Conservation (phyloP, 805 yeast species). For the Candida insectalens region DNA sequence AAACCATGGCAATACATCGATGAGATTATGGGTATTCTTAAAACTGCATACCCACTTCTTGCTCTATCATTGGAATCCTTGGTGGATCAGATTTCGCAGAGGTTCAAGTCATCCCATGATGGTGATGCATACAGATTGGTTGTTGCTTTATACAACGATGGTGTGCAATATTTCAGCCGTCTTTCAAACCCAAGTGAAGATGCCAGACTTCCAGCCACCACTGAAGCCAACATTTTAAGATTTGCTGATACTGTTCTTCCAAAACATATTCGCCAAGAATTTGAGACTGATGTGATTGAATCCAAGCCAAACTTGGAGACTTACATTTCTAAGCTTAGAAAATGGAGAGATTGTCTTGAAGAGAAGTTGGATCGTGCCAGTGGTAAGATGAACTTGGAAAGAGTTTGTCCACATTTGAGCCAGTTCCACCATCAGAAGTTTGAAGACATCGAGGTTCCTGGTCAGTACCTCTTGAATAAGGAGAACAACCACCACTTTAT, state of each 20-base stretch:
- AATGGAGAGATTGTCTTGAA: constrained; percentile 90
- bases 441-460: constrained; percentile 96
- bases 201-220: constrained; percentile 80
- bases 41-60: constrained; percentile 90
- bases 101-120: constrained; percentile 89
- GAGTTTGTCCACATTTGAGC: constrained; percentile 87
- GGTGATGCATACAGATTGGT: constrained; percentile 94
- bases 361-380: constrained; percentile 84
- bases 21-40: constrained; percentile 88
- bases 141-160: constrained; percentile 87
- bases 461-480: constrained; percentile 83
- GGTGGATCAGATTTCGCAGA: constrained; percentile 89
- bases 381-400: constrained; percentile 71
- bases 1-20: constrained; percentile 92
- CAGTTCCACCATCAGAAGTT: constrained; percentile 98
- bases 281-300: constrained; percentile 82
- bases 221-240: constrained; percentile 78
- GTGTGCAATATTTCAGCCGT: constrained; percentile 81
- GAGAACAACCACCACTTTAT: constrained; percentile 87
- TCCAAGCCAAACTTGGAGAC: constrained; percentile 84
- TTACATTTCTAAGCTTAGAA: constrained; percentile 72
- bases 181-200: constrained; percentile 81
- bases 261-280: constrained; percentile 77
- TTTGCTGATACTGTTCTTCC: constrained; percentile 93
- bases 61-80: constrained; percentile 90